These are phyloP conservation scores for Helicostylum pulchrum DNA, from an alignment of 192 early-diverging fungal species.

Conservation along the genomic window DNA sequence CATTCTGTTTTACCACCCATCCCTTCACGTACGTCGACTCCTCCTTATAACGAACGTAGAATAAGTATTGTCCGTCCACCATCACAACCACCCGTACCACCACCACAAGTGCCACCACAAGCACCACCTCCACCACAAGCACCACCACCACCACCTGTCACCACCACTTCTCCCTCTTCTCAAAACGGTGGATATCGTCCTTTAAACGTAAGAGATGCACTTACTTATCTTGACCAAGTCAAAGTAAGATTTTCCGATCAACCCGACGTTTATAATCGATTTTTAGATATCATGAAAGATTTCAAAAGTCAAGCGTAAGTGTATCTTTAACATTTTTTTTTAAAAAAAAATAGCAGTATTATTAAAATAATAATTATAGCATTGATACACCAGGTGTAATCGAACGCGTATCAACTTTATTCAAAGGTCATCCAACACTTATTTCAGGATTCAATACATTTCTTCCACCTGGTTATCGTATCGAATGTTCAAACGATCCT, in stretches of 20 bases:
- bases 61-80: slow-evolving; percentile 22
- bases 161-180: slow-evolving; percentile 6
- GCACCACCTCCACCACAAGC: slow-evolving; percentile 28
- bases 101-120: background rate
- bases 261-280: slow-evolving; percentile 96
- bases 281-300: slow-evolving; percentile 99
- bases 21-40: background rate
- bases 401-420: slow-evolving; percentile 93
- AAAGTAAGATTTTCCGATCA: slow-evolving; percentile 89
- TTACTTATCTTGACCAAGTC: slow-evolving; percentile 95
- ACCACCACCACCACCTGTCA: slow-evolving; percentile 28
- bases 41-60: slow-evolving; percentile 6
- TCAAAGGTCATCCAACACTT: slow-evolving; percentile 82
- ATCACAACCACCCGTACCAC: background rate
- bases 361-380: slow-evolving; percentile 35
- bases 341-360: background rate
- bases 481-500: slow-evolving; percentile 85
- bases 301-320: slow-evolving; percentile 93
- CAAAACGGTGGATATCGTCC: slow-evolving; percentile 41
- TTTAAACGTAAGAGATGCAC: slow-evolving; percentile 90
- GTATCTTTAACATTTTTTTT: background rate
- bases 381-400: slow-evolving; percentile 99
- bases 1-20: slow-evolving; percentile 2
- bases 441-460: slow-evolving; percentile 99
- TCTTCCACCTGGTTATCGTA: slow-evolving; percentile 94